Conservation (phyloP, 345 rosid genomes). For the Eucalyptus caleyi region DNA sequence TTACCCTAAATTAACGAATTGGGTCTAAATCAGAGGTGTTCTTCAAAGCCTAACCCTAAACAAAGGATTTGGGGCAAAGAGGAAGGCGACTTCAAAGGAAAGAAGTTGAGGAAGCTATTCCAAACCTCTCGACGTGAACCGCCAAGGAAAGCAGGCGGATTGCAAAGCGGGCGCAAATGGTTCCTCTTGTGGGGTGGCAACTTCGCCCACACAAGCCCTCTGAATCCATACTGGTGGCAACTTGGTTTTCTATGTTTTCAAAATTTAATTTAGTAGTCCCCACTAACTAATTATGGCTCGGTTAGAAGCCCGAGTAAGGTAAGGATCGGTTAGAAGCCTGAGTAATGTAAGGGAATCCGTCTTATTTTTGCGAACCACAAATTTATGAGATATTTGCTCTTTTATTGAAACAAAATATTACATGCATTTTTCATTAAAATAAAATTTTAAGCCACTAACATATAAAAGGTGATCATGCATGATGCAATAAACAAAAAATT, state of each 20-base stretch:
- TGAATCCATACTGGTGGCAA: background rate
- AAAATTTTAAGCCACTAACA: fast-evolving
- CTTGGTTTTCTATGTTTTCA: background rate
- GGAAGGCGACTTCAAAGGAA: background rate
- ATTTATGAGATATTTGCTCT: too few species aligned
- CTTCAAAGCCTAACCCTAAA: background rate
- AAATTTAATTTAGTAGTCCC: background rate
- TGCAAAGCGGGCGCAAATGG: background rate
- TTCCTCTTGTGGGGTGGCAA: background rate
- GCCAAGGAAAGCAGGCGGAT: background rate
- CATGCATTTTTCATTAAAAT: fast-evolving
- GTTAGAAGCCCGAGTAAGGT: too few species aligned
- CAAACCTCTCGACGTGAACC: background rate
- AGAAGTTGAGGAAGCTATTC: background rate
- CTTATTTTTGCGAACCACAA: fast-evolving
- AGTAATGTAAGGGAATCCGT: fast-evolving
- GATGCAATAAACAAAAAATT: background rate
- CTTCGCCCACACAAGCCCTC: background rate
- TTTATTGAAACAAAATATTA: too few species aligned
- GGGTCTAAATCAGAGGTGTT: background rate
- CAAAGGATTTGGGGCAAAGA: background rate
- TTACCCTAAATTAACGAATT: background rate
- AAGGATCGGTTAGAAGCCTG: too few species aligned
- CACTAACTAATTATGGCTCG: background rate
- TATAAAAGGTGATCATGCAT: background rate